Evolutionary conservation across 2,329 filamentous ascomycete genomes (phyloP), one percentile per base, ranked within the genome.

Genomic region (Phoma sp.): DNA sequence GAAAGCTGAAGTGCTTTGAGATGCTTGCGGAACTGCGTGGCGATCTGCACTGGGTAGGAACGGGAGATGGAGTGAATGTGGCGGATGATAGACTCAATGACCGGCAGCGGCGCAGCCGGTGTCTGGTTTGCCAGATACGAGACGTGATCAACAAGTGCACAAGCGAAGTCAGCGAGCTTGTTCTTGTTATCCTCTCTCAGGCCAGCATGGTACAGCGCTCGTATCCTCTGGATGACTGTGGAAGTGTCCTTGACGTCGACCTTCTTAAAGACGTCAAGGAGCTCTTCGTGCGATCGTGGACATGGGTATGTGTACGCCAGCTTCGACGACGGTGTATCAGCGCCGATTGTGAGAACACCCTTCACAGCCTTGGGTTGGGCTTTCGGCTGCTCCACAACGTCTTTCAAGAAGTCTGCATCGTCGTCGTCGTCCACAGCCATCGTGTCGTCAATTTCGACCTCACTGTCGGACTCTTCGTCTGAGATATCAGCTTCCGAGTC

Each of bases 61-160:
- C 96, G 93, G 3, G 93, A 89, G 49, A 99, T 81, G 2, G 93
- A 98, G 76, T 99, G 96, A 23, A 96, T 82, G 74, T 99, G 95
- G 42, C 95, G 89, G 54, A 93, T 87, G 11, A 97, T 75, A 47
- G 84, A 89, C 74, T 99, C 95, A 13, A 96, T 72, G 1, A 90
- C 81, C 0, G 82, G 73, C 62, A 95, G 89, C 0, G 87, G 81
- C 3, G 86, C 82, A 8, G 80, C 52, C 67, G 79, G 65, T 66
- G 74, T 51, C 67, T 82, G 73, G 36, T 82, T 79, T 7, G 80
- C 80, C 65, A 88, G 78, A 65, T 86, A 83, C 2, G 78, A 77
- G n/a, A 88, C 77, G 68, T 89, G 85, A 57, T 89, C 85, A 23
- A 93, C 83, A 9, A 93, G 79, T 5, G 83, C 81, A 30, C 79